Evolutionary conservation across 2,329 filamentous ascomycete genomes (phyloP).

Genomic region (Monosporascus sp.): DNA sequence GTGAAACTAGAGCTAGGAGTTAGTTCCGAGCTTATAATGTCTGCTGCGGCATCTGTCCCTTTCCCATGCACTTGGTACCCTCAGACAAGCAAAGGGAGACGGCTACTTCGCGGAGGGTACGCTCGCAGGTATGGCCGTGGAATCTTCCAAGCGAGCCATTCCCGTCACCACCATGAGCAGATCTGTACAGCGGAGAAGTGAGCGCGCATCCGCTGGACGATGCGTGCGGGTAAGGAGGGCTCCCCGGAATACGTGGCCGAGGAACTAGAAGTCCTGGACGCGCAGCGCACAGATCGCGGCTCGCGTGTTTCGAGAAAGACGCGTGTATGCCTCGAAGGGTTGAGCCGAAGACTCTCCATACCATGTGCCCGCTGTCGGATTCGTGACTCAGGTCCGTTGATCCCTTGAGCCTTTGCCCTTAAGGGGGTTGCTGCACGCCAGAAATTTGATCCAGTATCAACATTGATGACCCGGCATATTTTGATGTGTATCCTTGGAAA

Average conservation of each 20-base stretch:
- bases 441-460: conserved; percentile 66
- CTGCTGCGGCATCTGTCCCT: conserved; percentile 64
- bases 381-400: conserved; percentile 55
- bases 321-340: conserved; percentile 55
- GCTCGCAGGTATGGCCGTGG: conserved; percentile 61
- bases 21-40: conserved; percentile 62
- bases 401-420: conserved; percentile 54
- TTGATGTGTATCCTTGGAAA: conserved; percentile 72
- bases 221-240: conserved; percentile 73
- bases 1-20: conserved; percentile 61
- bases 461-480: conserved; percentile 71
- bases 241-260: conserved; percentile 59
- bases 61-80: conserved; percentile 45
- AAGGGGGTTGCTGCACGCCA: conserved; percentile 55
- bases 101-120: conserved; percentile 46
- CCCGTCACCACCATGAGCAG: conserved; percentile 55
- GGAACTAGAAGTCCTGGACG: conserved; percentile 57
- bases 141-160: conserved; percentile 57
- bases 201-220: conserved; percentile 56
- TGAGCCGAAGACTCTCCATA: conserved; percentile 54
- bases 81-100: conserved; percentile 33
- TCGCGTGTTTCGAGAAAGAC: conserved; percentile 58
- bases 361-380: conserved; percentile 71
- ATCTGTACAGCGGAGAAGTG: conserved; percentile 53
- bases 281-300: conserved; percentile 70